Percentiles rank a stretch among this genome's conserved stretches.
These are phyloP conservation scores for Fusarium sambucinum DNA, from an alignment of 2,329 filamentous ascomycete genomes.

Conservation along the genomic window DNA sequence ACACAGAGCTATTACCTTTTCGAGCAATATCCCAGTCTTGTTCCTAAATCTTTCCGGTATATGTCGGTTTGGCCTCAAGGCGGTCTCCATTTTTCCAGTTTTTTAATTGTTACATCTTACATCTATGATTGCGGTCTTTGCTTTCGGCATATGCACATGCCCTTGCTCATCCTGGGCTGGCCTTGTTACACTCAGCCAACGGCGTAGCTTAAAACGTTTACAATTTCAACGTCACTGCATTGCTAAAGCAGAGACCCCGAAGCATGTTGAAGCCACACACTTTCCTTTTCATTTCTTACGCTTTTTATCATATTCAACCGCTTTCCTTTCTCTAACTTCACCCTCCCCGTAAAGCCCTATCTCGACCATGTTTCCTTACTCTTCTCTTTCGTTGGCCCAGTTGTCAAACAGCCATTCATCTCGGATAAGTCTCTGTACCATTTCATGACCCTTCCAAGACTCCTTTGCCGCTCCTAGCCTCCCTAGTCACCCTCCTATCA, in stretches of 20 bases:
- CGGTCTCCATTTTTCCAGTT: slow-evolving; percentile 26
- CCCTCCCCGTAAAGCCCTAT: slow-evolving; percentile 45
- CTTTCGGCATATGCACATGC: slow-evolving; percentile 47
- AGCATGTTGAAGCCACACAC: slow-evolving; percentile 44
- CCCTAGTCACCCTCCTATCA: slow-evolving; percentile 42
- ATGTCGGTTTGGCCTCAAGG: slow-evolving; percentile 20
- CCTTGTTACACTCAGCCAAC: slow-evolving; percentile 43
- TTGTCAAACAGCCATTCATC: slow-evolving; percentile 32
- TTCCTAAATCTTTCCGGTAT: slow-evolving; percentile 26
- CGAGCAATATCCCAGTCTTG: slow-evolving; percentile 36
- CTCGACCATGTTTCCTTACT: slow-evolving; percentile 35
- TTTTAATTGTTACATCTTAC: slow-evolving; percentile 39
- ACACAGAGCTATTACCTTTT: slow-evolving; percentile 44
- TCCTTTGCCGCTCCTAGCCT: slow-evolving; percentile 50
- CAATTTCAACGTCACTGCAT: slow-evolving; percentile 45
- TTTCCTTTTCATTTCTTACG: slow-evolving; percentile 24
- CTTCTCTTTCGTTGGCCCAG: slow-evolving; percentile 45
- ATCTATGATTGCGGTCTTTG: slow-evolving; percentile 36
- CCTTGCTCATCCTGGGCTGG: slow-evolving; percentile 41
- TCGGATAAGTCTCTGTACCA: slow-evolving; percentile 37
- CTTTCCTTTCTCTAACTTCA: slow-evolving; percentile 44
- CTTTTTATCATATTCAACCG: slow-evolving; percentile 33
- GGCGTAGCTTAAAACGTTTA: slow-evolving; percentile 42
- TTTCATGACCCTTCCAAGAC: slow-evolving; percentile 33
- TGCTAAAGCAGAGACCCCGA: slow-evolving; percentile 34